These are phyloP conservation scores for Xylariomycetidae sp. DNA, from an alignment of 2,329 filamentous ascomycete genomes.

Conservation along the genomic window DNA sequence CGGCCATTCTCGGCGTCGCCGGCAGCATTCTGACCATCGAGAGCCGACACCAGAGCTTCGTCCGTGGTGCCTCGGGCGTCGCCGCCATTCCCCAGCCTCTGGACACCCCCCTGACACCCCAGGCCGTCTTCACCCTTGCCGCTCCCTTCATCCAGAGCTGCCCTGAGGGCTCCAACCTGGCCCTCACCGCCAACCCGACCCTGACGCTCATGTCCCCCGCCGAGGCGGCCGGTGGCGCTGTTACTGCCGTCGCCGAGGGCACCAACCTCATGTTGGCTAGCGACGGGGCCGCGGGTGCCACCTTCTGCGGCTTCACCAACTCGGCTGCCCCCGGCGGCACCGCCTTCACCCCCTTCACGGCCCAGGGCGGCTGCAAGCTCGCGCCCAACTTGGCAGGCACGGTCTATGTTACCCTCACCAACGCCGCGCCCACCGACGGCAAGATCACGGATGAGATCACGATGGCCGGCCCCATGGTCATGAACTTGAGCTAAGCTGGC, in stretches of 20 bases:
- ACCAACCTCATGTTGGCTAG: constrained; percentile 42
- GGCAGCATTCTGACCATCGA: constrained; percentile 68
- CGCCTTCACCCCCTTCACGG: constrained; percentile 51
- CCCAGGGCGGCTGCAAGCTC: constrained; percentile 50
- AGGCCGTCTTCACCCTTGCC: constrained; percentile 67
- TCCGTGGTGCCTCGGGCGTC: constrained; percentile 53
- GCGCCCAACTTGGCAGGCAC: constrained; percentile 58
- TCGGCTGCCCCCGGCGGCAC: constrained; percentile 52
- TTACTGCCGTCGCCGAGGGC: constrained; percentile 33
- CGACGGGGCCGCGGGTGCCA: constrained; percentile 43
- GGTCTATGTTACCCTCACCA: constrained; percentile 63
- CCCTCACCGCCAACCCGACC: constrained; percentile 57
- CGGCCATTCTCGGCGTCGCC: constrained; percentile 57
- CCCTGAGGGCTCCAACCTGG: constrained; percentile 58
- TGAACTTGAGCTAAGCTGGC: constrained; percentile 46
- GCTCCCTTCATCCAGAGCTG: constrained; percentile 67
- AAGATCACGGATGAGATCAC: constrained; percentile 56
- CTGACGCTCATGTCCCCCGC: constrained; percentile 45
- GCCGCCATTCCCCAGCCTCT: constrained; percentile 62
- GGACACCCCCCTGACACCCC: constrained; percentile 62
- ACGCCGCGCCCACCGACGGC: constrained; percentile 40
- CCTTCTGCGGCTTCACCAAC: constrained; percentile 62
- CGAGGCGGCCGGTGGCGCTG: constrained; percentile 31
- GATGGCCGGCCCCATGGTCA: constrained; percentile 58
- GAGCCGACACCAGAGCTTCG: constrained; percentile 66